Conservation (phyloP, 192 early-diverging fungal species). For the Phlyctochytrium planicorne region DNA sequence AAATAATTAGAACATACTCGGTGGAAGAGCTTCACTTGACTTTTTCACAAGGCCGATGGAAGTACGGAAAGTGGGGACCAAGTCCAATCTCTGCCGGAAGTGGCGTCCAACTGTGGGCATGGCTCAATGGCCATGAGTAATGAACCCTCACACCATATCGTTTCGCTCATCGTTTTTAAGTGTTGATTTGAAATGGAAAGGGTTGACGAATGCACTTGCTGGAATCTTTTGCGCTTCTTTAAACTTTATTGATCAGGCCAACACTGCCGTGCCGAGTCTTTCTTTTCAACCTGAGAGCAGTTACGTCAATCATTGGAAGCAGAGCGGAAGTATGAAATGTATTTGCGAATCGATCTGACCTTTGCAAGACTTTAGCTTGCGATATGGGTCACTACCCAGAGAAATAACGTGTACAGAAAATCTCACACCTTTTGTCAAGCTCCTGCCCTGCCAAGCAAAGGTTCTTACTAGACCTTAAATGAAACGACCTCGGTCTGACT, state of each 20-base stretch:
- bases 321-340: not conserved
- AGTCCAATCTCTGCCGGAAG: slow-evolving; percentile 49
- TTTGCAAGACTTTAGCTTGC: slow-evolving; percentile 34
- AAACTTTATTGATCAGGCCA: slow-evolving; percentile 84
- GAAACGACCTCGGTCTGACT: not conserved
- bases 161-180: slow-evolving; percentile 67
- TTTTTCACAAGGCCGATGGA: slow-evolving; percentile 90
- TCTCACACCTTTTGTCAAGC: slow-evolving; percentile 95
- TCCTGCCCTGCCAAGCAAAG: slow-evolving; percentile 90
- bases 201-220: slow-evolving; percentile 85
- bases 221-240: slow-evolving; percentile 96
- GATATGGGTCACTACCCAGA: slow-evolving; percentile 81
- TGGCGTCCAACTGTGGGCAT: slow-evolving; percentile 67
- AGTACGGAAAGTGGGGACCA: slow-evolving; percentile 75
- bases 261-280: slow-evolving; percentile 57
- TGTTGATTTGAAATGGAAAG: slow-evolving; percentile 75
- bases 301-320: not conserved
- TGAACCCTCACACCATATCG: slow-evolving; percentile 20
- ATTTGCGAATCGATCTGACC: not conserved
- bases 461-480: slow-evolving; percentile 18
- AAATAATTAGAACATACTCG: slow-evolving; percentile 41
- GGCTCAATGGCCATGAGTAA: slow-evolving; percentile 27
- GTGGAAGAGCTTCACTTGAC: slow-evolving; percentile 81
- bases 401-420: slow-evolving; percentile 98
- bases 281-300: slow-evolving; percentile 36